Base-by-base conservation (phyloP, 2,329 filamentous ascomycete species). In the Trichoderma brevicompactum region DNA sequence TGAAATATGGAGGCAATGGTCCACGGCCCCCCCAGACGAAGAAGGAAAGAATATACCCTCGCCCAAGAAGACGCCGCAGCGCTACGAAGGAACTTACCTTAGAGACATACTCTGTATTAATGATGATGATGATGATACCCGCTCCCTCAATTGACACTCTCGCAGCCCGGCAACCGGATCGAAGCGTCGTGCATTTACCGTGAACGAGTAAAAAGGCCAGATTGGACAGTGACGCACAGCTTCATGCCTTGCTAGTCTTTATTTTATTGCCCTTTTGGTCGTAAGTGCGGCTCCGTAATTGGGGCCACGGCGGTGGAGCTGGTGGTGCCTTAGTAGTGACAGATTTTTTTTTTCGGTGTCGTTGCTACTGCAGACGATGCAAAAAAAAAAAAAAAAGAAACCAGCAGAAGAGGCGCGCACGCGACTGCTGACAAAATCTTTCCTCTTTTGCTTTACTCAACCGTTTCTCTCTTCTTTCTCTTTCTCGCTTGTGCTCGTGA, bases 351-450 rank as follows among this genome's bases (percentile, higher is more conserved):
- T 15, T 13, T 49, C 40, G 46, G 32, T 54, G 46, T 40, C 23
- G 46, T 52, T 58, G 34, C 44, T 58, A 2, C 23, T 50, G 34
- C n/a, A 49, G 56, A 61, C 58, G 58, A 61, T 52, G 34, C 17
- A 38, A 19, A 53, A 34, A n/a, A 52, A 13, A n/a, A 52, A 13
- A 52, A 12, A 38, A 17, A 53, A 36, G 17, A 53, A 9, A 23
- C 13, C 9, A 17, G 15, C n/a, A 12, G 17, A 34, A 46, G 38
- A 43, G 28, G 50, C 61, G 52, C 61, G 50, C 50, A 64, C 61
- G 61, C 61, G 61, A 64, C 61, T 55, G 60, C 60, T 64, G 49
- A 64, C 61, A 64, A 64, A 64, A 54, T 48, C 52, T 41, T 55
- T 46, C 49, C 12, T 32, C 9, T 3, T 28, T 28, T 28, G 23